Percentiles rank a stretch among this genome's conserved stretches.
phyloP scores from a whole-genome alignment of 2,329 filamentous ascomycete genomes.

The Cladosporium velox region DNA sequence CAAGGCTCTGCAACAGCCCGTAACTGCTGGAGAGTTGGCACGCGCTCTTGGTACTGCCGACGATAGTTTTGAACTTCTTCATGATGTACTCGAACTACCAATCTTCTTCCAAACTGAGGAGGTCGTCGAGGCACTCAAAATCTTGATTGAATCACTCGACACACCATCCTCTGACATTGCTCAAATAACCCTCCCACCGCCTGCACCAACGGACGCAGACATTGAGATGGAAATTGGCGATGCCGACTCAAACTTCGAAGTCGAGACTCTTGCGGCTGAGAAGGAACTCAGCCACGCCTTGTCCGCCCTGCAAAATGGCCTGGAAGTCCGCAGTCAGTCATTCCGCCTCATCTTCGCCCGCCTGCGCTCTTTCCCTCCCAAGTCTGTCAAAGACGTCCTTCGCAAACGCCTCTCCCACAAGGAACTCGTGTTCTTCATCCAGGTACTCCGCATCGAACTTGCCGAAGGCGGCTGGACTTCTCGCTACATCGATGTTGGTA shows the following conservation, averaged over 20 bases:
- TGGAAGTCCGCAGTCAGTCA: slow-evolving; percentile 62
- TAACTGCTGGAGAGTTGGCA: slow-evolving; percentile 10
- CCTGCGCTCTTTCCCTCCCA: slow-evolving; percentile 65
- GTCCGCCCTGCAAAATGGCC: slow-evolving; percentile 65
- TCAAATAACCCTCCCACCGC: slow-evolving; percentile 19
- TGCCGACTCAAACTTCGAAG: slow-evolving; percentile 36
- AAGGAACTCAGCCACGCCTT: slow-evolving; percentile 68
- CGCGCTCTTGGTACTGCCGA: slow-evolving; percentile 15
- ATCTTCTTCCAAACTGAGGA: slow-evolving; percentile 45
- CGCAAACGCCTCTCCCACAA: slow-evolving; percentile 64
- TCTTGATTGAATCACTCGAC: slow-evolving; percentile 70
- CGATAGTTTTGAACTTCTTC: slow-evolving; percentile 18
- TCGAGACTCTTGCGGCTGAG: slow-evolving; percentile 41
- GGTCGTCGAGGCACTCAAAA: slow-evolving; percentile 65
- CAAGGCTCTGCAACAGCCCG: slow-evolving; percentile 36
- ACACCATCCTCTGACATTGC: slow-evolving; percentile 29
- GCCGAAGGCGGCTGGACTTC: slow-evolving; percentile 75
- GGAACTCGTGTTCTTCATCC: slow-evolving; percentile 71
- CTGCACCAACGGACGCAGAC: slow-evolving; percentile 50
- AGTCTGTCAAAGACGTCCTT: slow-evolving; percentile 63
- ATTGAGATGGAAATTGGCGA: slow-evolving; percentile 36
- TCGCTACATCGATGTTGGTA: slow-evolving; percentile 62
- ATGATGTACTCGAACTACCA: slow-evolving; percentile 18
- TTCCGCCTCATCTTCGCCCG: slow-evolving; percentile 70
- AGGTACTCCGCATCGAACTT: slow-evolving; percentile 71